A percentile compares a stretch with the other conserved stretches of the same genome.
These are phyloP conservation scores for Cutaneotrichosporon mucoides DNA, from an alignment of 1,284 basidiomycete genomes.

Conservation along the genomic window DNA sequence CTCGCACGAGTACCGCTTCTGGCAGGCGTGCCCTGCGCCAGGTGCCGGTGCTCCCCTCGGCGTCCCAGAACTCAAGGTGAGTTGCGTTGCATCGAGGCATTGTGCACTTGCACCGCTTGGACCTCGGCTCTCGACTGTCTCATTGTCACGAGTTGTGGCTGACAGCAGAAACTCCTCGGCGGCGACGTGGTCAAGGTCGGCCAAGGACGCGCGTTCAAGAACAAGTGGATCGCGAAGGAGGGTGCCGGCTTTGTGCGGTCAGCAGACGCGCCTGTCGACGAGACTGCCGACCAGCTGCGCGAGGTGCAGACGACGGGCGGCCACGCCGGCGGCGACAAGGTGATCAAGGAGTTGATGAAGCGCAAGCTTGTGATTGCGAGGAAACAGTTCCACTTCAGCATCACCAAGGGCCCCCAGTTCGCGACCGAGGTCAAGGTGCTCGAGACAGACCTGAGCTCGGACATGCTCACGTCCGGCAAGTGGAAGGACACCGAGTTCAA, in stretches of 20 bases:
- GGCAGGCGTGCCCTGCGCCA: slow-evolving; percentile 70
- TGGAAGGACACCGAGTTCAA: slow-evolving; percentile 94
- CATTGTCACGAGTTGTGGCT: neutral
- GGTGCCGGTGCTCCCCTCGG: slow-evolving; percentile 61
- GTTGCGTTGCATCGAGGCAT: slow-evolving; percentile 5
- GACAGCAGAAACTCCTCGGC: slow-evolving; percentile 53
- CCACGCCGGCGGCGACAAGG: slow-evolving; percentile 61
- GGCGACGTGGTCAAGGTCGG: slow-evolving; percentile 81
- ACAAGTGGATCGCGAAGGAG: slow-evolving; percentile 93
- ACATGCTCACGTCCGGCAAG: slow-evolving; percentile 82
- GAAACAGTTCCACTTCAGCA: slow-evolving; percentile 92
- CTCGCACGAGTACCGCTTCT: slow-evolving; percentile 91
- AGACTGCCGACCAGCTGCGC: slow-evolving; percentile 68
- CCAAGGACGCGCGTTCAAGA: slow-evolving; percentile 94
- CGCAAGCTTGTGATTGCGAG: slow-evolving; percentile 71
- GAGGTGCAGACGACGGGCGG: slow-evolving; percentile 68
- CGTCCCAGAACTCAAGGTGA: slow-evolving; percentile 59
- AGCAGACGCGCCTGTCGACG: slow-evolving; percentile 61
- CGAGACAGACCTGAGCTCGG: slow-evolving; percentile 95
- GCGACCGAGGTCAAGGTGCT: slow-evolving; percentile 89
- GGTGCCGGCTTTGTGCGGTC: slow-evolving; percentile 80
- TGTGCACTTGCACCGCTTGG: neutral
- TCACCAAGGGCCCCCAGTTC: slow-evolving; percentile 81
- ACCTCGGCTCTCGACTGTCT: neutral
- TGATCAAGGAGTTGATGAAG: slow-evolving; percentile 80